Evolutionary conservation across 2,329 filamentous ascomycete species (phyloP).

Genomic region (Epichloe scottii): DNA sequence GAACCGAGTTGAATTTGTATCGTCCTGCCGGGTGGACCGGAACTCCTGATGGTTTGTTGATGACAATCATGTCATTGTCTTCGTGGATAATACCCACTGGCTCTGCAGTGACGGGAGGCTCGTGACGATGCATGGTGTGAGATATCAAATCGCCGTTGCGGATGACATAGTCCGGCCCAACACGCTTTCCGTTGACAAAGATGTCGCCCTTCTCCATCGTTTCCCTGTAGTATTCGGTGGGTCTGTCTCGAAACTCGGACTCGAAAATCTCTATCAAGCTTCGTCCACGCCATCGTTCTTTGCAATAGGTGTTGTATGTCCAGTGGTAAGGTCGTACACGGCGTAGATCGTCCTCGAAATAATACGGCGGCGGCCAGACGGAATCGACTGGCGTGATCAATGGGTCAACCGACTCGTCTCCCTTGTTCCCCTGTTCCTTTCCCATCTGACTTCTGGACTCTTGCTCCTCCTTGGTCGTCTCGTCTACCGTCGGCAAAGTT

Average conservation of each 20-base stretch:
- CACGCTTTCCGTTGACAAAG: slow-evolving; percentile 61
- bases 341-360: slow-evolving; percentile 69
- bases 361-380: slow-evolving; percentile 56
- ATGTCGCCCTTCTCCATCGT: slow-evolving; percentile 75
- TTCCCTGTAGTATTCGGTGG: slow-evolving; percentile 72
- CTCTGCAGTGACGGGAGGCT: slow-evolving; percentile 77
- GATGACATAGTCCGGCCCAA: slow-evolving; percentile 56
- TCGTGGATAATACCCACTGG: slow-evolving; percentile 79
- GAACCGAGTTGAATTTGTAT: slow-evolving; percentile 89
- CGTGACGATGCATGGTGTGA: slow-evolving; percentile 89
- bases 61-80: slow-evolving; percentile 85
- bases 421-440: background rate
- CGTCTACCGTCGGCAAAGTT: background rate
- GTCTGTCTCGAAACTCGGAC: slow-evolving; percentile 82
- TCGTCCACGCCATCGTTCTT: slow-evolving; percentile 80
- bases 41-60: slow-evolving; percentile 91
- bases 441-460: background rate
- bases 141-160: slow-evolving; percentile 86
- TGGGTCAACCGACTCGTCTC: background rate
- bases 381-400: slow-evolving; percentile 1
- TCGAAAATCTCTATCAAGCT: slow-evolving; percentile 77
- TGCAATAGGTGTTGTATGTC: slow-evolving; percentile 92
- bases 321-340: slow-evolving; percentile 79
- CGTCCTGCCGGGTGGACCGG: slow-evolving; percentile 91
- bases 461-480: background rate